phyloP scores from a whole-genome alignment of 2,329 filamentous ascomycete genomes.

The Phialophora chinensis region DNA sequence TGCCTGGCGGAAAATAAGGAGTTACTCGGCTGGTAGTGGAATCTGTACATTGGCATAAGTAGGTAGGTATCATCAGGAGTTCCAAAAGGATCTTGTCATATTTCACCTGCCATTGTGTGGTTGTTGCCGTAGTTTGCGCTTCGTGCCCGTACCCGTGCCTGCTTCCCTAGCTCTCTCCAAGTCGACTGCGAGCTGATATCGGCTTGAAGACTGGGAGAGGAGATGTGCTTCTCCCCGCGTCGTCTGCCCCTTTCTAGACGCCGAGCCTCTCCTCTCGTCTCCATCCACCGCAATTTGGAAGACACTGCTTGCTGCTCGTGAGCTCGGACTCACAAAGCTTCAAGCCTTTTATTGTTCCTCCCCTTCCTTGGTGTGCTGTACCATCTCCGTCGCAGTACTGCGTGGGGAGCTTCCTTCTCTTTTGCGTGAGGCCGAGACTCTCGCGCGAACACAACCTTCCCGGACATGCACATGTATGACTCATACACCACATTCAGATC shows the following conservation, averaged over 20 bases:
- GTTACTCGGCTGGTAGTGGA: neutral
- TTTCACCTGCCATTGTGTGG: neutral
- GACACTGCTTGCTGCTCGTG: neutral
- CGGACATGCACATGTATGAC: neutral
- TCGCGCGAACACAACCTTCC: no score
- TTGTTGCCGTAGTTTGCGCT: neutral
- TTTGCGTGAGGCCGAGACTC: neutral
- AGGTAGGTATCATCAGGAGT: conserved; percentile 7
- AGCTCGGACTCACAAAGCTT: neutral
- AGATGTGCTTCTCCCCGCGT: neutral
- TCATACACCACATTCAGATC: neutral
- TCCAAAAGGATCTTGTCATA: conserved; percentile 1
- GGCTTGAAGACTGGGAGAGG: neutral
- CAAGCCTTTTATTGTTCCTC: neutral
- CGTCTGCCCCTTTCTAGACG: neutral
- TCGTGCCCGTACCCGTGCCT: neutral
- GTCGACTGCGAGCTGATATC: neutral
- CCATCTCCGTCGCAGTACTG: neutral
- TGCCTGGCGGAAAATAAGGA: neutral
- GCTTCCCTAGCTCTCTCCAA: neutral
- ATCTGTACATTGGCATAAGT: conserved; percentile 1
- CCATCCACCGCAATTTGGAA: neutral
- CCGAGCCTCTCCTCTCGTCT: neutral
- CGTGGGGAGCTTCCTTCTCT: neutral
- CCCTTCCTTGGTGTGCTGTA: neutral